Conservation (phyloP, 1,139 yeast genomes). For the Saccharomyces hybrid region DNA sequence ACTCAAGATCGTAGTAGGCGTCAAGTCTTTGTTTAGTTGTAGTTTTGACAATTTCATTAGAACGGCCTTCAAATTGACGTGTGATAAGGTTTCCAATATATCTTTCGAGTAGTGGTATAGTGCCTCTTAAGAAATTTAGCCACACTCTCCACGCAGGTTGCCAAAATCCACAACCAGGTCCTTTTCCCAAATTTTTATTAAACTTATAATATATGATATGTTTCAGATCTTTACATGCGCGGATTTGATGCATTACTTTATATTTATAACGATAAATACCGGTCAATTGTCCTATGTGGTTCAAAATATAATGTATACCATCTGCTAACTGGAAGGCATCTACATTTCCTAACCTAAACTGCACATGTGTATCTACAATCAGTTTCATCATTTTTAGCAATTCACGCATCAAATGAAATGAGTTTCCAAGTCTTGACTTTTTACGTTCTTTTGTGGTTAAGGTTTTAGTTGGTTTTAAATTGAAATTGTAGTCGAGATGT, state of each 20-base stretch:
- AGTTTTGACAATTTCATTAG: constrained; percentile 87
- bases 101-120: constrained; percentile 84
- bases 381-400: constrained; percentile 73
- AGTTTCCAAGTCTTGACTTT: constrained; percentile 91
- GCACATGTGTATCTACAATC: constrained; percentile 89
- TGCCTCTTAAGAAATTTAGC: constrained; percentile 87
- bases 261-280: constrained; percentile 96
- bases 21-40: constrained; percentile 93
- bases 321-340: constrained; percentile 95
- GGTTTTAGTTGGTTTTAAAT: constrained; percentile 92
- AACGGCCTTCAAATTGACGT: constrained; percentile 93
- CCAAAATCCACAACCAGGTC: constrained; percentile 99
- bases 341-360: constrained; percentile 77
- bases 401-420: constrained; percentile 90
- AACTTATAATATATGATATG: constrained; percentile 82
- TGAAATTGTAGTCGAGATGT: constrained; percentile 92
- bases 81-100: constrained; percentile 91
- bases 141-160: constrained; percentile 98
- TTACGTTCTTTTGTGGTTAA: constrained; percentile 94
- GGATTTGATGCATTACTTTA: constrained; percentile 95
- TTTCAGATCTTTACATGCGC: constrained; percentile 91
- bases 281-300: constrained; percentile 90
- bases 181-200: constrained; percentile 78
- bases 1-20: constrained; percentile 86
- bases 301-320: constrained; percentile 80